Base-by-base conservation (phyloP, 2,329 filamentous ascomycete species). In the Fusarium nisikadoi region DNA sequence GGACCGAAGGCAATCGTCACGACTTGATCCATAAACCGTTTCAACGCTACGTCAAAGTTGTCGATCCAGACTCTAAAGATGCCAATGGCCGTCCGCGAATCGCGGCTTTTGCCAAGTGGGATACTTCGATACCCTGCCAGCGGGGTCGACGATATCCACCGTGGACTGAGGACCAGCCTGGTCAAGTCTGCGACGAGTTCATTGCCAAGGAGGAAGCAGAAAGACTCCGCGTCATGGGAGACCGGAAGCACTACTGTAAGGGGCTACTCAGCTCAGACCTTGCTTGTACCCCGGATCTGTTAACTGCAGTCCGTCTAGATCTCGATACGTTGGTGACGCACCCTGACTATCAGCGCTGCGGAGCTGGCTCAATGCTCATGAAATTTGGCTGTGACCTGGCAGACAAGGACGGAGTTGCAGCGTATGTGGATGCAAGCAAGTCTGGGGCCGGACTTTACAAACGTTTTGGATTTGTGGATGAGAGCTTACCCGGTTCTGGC, bases 241-340 rank as follows among this genome's bases (percentile, higher is more conserved):
- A 55, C 4, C 33, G 53, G 12, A 70, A 52, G 25, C 69, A 75
- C 42, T 75, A 75, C 43, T 73, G 72, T 73, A 31, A 54, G 61
- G n/a, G 4, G 20, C 20, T 8, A 14, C 5, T 10, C 13, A n/a
- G 9, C 5, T 10, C 13, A n/a, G 9, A n/a, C 23, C 10, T 17
- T 17, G 23, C 10, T 17, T 17, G 23, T 4, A 11, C n/a, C 12
- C 25, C 5, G 25, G 19, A 36, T 50, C 27, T 19, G 33, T 35
- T 59, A 33, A 47, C 19, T 17, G n/a, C 9, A 31, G 17, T 13
- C 9, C 25, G 11, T n/a, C 8, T 35, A 76, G 76, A 77, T 55
- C 68, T 78, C 2, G 76, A 78, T 41, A 78, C 75, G 2, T 35
- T 78, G 5, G 76, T 55, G 5, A 78, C 76, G 1, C 76, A 77